These are phyloP conservation scores for Mesostigma viride DNA, from an alignment of 139 green algal species.

Conservation along the genomic window DNA sequence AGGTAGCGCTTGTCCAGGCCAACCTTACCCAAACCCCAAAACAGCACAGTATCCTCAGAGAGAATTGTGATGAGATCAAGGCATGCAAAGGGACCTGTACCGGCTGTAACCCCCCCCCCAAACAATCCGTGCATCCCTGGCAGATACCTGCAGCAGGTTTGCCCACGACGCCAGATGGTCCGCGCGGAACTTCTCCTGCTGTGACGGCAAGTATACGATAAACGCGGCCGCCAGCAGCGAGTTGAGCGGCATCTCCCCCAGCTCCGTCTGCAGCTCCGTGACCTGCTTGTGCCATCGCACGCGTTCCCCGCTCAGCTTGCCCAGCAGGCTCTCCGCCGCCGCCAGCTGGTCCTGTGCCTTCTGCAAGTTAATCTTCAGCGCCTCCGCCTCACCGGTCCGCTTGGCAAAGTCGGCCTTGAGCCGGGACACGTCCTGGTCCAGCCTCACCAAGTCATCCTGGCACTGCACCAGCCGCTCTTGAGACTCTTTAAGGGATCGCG, in stretches of 20 bases:
- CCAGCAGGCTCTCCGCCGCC: slow-evolving; percentile 51
- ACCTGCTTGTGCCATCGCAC: slow-evolving; percentile 52
- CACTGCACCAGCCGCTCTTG: slow-evolving; percentile 48
- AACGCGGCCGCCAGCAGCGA: slow-evolving; percentile 48
- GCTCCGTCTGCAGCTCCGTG: slow-evolving; percentile 26
- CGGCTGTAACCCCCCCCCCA: too few species aligned
- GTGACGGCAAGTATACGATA: slow-evolving; percentile 46
- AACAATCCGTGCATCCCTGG: not conserved
- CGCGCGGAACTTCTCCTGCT: slow-evolving; percentile 43
- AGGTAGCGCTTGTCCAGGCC: not conserved
- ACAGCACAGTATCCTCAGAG: not conserved
- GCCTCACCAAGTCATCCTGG: slow-evolving; percentile 50
- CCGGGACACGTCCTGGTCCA: slow-evolving; percentile 42
- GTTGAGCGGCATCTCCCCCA: slow-evolving; percentile 40
- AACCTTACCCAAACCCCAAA: not conserved
- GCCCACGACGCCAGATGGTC: slow-evolving; percentile 25
- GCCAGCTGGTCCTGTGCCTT: slow-evolving; percentile 53
- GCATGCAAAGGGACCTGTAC: too few species aligned
- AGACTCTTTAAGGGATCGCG: slow-evolving; percentile 40
- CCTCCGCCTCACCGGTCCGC: slow-evolving; percentile 55
- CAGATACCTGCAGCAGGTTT: not conserved
- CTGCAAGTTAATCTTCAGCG: slow-evolving; percentile 46
- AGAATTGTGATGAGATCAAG: not conserved
- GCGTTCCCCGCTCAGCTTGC: slow-evolving; percentile 61
- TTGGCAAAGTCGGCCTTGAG: slow-evolving; percentile 62